These are phyloP conservation scores for Solanum hybrid DNA, from an alignment of 305 asterid genomes.

Conservation along the genomic window DNA sequence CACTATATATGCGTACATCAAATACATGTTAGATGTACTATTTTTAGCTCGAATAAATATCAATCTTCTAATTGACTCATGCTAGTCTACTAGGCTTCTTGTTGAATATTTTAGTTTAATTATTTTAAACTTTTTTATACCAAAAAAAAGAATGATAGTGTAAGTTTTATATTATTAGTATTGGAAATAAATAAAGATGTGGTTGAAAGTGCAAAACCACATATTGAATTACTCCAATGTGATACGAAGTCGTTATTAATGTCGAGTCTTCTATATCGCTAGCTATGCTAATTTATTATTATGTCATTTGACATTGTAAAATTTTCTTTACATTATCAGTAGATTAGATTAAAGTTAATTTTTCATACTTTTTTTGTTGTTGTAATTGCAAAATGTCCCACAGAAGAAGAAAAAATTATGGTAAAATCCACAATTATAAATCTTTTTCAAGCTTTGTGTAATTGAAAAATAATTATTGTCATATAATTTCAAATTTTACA, in stretches of 20 bases:
- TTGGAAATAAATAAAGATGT: too few relatives aligned
- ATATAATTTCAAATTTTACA: background rate
- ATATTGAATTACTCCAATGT: too few relatives aligned
- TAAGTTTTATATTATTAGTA: background rate
- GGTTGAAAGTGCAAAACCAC: too few relatives aligned
- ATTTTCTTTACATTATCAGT: background rate
- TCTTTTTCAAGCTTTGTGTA: background rate
- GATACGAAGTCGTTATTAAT: too few relatives aligned
- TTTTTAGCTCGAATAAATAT: too few relatives aligned
- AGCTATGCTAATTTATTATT: background rate
- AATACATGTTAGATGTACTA: too few relatives aligned
- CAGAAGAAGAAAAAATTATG: background rate
- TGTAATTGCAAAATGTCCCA: background rate
- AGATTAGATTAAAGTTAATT: background rate
- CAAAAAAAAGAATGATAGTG: background rate
- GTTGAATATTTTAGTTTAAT: background rate
- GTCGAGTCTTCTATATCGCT: background rate
- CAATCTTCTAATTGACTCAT: too few relatives aligned
- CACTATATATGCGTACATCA: too few relatives aligned
- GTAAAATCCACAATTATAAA: background rate
- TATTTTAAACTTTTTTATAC: background rate
- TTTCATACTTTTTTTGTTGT: background rate
- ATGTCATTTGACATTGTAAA: background rate
- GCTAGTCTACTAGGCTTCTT: too few relatives aligned
- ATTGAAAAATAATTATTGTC: background rate